Evolutionary conservation across 2,329 filamentous ascomycete genomes (phyloP).

Genomic region (Helicocarpus griseus): DNA sequence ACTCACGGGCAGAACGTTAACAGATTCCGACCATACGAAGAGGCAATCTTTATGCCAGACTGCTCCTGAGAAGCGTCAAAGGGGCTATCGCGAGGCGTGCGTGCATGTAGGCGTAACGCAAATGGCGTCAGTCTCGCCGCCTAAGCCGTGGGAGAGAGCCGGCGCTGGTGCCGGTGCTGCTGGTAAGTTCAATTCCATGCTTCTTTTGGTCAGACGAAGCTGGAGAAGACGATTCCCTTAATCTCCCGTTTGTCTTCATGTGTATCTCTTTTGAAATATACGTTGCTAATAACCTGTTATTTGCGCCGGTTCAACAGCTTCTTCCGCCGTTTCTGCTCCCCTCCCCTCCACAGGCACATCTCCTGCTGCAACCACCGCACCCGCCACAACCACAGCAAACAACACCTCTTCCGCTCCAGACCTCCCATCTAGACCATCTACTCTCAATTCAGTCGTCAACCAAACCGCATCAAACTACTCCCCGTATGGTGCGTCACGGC

Average conservation of each 20-base stretch:
- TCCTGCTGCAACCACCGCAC: slow-evolving; percentile 33
- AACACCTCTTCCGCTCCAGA: slow-evolving; percentile 48
- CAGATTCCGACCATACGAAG: background rate
- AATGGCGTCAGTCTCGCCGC: slow-evolving; percentile 65
- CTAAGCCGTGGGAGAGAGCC: slow-evolving; percentile 91
- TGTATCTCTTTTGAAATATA: background rate
- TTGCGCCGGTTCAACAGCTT: background rate
- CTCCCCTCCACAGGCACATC: slow-evolving; percentile 23
- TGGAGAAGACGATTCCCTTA: too few relatives aligned
- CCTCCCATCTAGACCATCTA: slow-evolving; percentile 70
- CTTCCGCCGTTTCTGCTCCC: background rate
- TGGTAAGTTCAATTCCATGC: slow-evolving; percentile 33
- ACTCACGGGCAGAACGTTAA: background rate
- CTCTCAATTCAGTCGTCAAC: slow-evolving; percentile 70
- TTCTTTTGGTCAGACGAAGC: too few relatives aligned
- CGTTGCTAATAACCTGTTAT: background rate
- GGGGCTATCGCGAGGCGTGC: background rate
- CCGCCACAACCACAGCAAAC: slow-evolving; percentile 35
- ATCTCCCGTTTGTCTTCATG: too few relatives aligned
- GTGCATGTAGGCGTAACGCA: background rate
- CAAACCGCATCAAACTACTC: slow-evolving; percentile 82
- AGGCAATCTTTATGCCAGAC: background rate
- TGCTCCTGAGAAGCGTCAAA: background rate
- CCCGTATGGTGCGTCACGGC: slow-evolving; percentile 46
- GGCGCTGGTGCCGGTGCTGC: slow-evolving; percentile 45